Evolutionary conservation across 176 grass and related monocot species (phyloP).

Genomic region (Thalia dealbata): DNA sequence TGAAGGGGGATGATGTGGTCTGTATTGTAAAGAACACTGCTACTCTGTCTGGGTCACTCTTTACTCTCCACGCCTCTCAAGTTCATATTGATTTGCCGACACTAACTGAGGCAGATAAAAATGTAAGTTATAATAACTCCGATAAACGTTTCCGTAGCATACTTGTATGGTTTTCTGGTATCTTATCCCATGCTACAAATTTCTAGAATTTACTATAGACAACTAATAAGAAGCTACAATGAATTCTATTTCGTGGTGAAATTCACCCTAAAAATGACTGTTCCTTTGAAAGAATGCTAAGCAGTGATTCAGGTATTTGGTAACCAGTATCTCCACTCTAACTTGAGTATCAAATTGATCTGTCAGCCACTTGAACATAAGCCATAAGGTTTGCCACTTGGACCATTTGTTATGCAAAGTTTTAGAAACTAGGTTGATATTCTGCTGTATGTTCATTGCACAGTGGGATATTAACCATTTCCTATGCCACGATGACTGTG

Average conservation of each 20-base stretch:
- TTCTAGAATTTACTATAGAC: too few species aligned
- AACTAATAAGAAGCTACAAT: not conserved
- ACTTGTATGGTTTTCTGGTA: not conserved
- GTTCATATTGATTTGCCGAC: slow-evolving; percentile 84
- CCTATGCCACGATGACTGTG: too few species aligned
- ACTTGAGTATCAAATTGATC: not conserved
- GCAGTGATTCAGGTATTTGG: too few species aligned
- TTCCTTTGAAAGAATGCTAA: too few species aligned
- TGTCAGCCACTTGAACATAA: not conserved
- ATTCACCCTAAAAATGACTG: too few species aligned
- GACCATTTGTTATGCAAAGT: not conserved
- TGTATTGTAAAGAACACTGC: slow-evolving; percentile 92
- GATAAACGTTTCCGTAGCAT: not conserved
- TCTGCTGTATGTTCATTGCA: not conserved
- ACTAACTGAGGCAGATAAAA: slow-evolving; percentile 61
- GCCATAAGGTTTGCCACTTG: not conserved
- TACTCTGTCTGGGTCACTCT: slow-evolving; percentile 73
- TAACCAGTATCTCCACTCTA: too few species aligned
- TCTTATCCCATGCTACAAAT: too few species aligned
- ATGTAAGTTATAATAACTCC: slow-evolving; percentile 4
- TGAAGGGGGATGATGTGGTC: slow-evolving; percentile 81
- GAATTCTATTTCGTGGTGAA: too few species aligned
- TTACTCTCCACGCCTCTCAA: slow-evolving; percentile 87
- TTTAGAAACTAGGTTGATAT: too few species aligned
- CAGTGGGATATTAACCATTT: not conserved